Percentiles rank a stretch among this genome's conserved stretches.
Evolutionary conservation across 495 filamentous ascomycete species (phyloP).

Genomic region (Stereocaulon alpinum): DNA sequence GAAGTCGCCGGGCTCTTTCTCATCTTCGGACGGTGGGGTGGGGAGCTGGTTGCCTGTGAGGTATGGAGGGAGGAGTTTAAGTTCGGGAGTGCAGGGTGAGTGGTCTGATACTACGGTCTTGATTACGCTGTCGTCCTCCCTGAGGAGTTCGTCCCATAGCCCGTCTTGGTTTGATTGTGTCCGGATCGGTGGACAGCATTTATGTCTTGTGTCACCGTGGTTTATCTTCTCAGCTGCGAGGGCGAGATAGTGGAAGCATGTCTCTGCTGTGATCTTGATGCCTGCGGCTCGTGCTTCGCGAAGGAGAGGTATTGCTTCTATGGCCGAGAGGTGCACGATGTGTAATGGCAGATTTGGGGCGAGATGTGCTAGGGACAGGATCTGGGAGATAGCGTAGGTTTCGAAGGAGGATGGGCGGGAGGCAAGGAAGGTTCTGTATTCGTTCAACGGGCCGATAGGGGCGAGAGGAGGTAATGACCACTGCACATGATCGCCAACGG

Average conservation of each 20-base stretch:
- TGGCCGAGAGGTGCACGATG: constrained; percentile 89
- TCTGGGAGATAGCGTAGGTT: constrained; percentile 79
- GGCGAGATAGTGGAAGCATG: constrained; percentile 96
- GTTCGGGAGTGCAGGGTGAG: constrained; percentile 86
- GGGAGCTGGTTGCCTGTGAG: constrained; percentile 33
- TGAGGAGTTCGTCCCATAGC: constrained; percentile 73
- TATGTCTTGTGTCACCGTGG: constrained; percentile 88
- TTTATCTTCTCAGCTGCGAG: constrained; percentile 77
- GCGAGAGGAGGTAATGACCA: constrained; percentile 59
- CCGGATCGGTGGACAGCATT: constrained; percentile 96
- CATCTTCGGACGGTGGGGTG: constrained; percentile 22
- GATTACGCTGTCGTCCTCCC: constrained; percentile 63
- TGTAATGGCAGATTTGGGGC: constrained; percentile 81
- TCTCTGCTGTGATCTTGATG: constrained; percentile 89
- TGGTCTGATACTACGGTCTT: constrained; percentile 94
- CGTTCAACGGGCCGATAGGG: constrained; percentile 63
- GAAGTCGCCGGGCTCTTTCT: constrained; percentile 60
- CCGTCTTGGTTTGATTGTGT: constrained; percentile 72
- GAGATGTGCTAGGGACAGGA: constrained; percentile 66
- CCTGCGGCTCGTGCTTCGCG: constrained; percentile 67
- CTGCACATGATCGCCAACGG: constrained; percentile 71
- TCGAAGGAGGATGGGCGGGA: constrained; percentile 86
- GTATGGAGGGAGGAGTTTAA: constrained; percentile 74
- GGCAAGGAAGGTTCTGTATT: constrained; percentile 84
- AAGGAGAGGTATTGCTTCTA: constrained; percentile 85